A percentile compares a stretch with the other conserved stretches of the same genome.
These are phyloP conservation scores for Colletotrichum musae DNA, from an alignment of 2,329 filamentous ascomycete genomes.

Conservation along the genomic window DNA sequence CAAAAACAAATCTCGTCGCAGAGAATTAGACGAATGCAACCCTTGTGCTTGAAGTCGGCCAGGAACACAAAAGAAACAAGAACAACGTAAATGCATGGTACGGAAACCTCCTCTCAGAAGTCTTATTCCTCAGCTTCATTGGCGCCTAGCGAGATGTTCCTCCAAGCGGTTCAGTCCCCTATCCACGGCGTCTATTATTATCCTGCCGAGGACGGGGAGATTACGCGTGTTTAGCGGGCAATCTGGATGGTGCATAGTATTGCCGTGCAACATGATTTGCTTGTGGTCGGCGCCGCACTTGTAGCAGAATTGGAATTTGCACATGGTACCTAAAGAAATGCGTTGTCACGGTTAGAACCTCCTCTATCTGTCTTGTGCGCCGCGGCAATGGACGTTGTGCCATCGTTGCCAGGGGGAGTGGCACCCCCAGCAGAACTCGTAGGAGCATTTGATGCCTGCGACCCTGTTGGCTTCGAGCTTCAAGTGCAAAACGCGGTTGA, in stretches of 20 bases:
- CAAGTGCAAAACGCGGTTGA: not conserved
- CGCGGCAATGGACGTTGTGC: conserved; percentile 42
- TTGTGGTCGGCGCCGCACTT: conserved; percentile 53
- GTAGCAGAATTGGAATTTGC: conserved; percentile 51
- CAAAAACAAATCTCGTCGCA: too few relatives aligned
- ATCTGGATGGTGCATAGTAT: conserved; percentile 48
- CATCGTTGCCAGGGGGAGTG: conserved; percentile 39
- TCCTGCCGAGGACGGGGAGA: conserved; percentile 3
- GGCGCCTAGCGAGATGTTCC: too few relatives aligned
- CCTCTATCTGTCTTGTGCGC: not conserved
- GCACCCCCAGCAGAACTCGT: conserved; percentile 55
- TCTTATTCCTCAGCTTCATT: too few relatives aligned
- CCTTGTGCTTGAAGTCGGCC: too few relatives aligned
- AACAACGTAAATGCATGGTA: too few relatives aligned
- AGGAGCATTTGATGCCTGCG: conserved; percentile 52
- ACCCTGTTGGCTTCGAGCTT: conserved; percentile 23
- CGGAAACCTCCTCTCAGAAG: too few relatives aligned
- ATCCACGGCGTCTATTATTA: not conserved
- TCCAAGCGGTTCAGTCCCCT: not conserved
- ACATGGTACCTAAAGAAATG: conserved; percentile 45
- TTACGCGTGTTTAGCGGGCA: conserved; percentile 50
- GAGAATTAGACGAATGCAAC: too few relatives aligned
- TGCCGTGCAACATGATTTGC: conserved; percentile 51
- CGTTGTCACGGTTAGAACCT: conserved; percentile 11
- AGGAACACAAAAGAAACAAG: too few relatives aligned